Evolutionary conservation across 2,329 filamentous ascomycete genomes (phyloP), one percentile per base, ranked within the genome.

Genomic region (Ascochyta fabae): DNA sequence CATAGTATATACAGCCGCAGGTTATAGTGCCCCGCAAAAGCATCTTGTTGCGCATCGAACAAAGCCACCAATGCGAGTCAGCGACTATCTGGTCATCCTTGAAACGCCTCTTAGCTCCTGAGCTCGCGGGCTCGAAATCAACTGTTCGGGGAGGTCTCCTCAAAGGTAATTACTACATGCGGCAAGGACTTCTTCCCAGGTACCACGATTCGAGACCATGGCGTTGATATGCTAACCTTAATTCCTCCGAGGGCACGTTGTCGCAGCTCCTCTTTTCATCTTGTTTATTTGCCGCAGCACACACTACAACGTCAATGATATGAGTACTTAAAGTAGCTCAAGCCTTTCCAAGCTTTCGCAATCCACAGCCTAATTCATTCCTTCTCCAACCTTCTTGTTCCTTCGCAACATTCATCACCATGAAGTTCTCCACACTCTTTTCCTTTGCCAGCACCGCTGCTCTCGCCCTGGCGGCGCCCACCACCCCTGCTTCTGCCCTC

Each of bases 341-440:
- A 58, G 53, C 48, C 43, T 56, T 38, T 33, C 26, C 35, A 40
- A 55, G 31, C 35, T 33, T 39, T 33, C 8, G 8, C 7, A 46
- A 3, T n/a, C 35, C 38, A 36, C n/a, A 57, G 24, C 3, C 26
- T 29, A 13, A 39, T 45, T 36, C 23, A 19, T 24, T 35, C 34
- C 23, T 46, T 51, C 38, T 34, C 29, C 22, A 33, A 34, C 13
- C 6, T 9, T 47, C 36, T 36, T n/a, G 13, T 27, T 31, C 24
- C 15, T 31, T 31, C 29, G 19, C 40, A 1, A 45, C 26, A 13
- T 24, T 19, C 19, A 39, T 36, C 54, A 67, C 26, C 16, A 75
- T 74, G 71, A 73, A 72, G 64, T 48, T 70, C 51, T 61, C 68
- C 29, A 58, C 68, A 15, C 29, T 64, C 42, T 45, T 67, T 42